Conservation (phyloP, 2,329 filamentous ascomycete species). For the Xylaria sp. region DNA sequence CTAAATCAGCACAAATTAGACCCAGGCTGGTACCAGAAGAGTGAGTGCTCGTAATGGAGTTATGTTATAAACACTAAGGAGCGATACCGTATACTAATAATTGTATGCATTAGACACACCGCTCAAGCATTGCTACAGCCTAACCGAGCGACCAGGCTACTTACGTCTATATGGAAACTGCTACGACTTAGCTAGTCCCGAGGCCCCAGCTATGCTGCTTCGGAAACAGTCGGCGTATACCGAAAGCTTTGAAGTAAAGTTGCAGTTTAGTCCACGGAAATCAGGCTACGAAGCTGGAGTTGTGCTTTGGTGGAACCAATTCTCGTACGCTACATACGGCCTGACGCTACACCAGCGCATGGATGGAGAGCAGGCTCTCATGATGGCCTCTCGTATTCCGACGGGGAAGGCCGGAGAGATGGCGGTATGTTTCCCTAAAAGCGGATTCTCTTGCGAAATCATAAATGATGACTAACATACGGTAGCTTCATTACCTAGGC, state of each 20-base stretch:
- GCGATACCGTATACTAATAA: not conserved
- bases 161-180: conserved; percentile 63
- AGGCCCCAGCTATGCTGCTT: conserved; percentile 62
- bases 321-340: conserved; percentile 50
- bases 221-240: conserved; percentile 61
- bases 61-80: no score
- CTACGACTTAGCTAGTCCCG: conserved; percentile 61
- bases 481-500: conserved; percentile 1
- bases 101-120: conserved; percentile 56
- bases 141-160: conserved; percentile 55
- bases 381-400: conserved; percentile 38
- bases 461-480: not conserved
- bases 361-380: conserved; percentile 21
- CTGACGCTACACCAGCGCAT: conserved; percentile 40
- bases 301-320: conserved; percentile 64
- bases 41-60: conserved; percentile 35
- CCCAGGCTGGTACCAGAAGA: conserved; percentile 54
- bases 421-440: conserved; percentile 25
- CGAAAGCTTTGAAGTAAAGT: conserved; percentile 54
- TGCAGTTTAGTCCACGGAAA: conserved; percentile 58
- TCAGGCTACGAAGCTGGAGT: conserved; percentile 62
- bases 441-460: not conserved
- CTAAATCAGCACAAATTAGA: conserved; percentile 49
- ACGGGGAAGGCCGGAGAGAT: conserved; percentile 39
- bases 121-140: conserved; percentile 56